Conservation (phyloP, 2,329 filamentous ascomycete species). For the Metarhizium guizhouense region DNA sequence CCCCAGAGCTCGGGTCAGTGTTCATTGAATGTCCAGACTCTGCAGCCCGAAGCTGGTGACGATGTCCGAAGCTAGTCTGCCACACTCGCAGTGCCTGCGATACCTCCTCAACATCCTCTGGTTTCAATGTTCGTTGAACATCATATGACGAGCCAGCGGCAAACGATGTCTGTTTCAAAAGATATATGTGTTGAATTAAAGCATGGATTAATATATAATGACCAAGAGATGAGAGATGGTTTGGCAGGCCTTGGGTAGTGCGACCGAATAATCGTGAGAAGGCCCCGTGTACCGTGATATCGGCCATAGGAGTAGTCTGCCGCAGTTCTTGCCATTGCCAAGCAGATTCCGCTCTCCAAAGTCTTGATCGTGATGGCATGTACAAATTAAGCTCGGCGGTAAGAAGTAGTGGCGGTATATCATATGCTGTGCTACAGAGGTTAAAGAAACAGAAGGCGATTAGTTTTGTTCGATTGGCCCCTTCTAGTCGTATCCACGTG, state of each 20-base stretch:
- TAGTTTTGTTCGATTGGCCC: slow-evolving; percentile 48
- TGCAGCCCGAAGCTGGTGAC: slow-evolving; percentile 40
- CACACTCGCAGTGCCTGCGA: slow-evolving; percentile 47
- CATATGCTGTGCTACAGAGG: slow-evolving; percentile 52
- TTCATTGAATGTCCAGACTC: slow-evolving; percentile 37
- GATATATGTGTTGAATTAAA: slow-evolving; percentile 62
- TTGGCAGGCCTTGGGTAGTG: slow-evolving; percentile 35
- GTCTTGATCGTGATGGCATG: slow-evolving; percentile 43
- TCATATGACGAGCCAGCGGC: slow-evolving; percentile 39
- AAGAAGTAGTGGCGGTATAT: slow-evolving; percentile 48
- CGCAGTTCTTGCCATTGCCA: slow-evolving; percentile 54
- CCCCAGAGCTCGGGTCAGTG: slow-evolving; percentile 43
- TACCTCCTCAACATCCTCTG: slow-evolving; percentile 48
- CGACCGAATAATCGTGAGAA: slow-evolving; percentile 47
- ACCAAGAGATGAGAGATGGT: slow-evolving; percentile 49
- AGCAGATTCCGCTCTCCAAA: slow-evolving; percentile 48
- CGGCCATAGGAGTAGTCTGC: slow-evolving; percentile 39
- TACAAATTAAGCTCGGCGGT: slow-evolving; percentile 49
- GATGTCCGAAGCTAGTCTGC: slow-evolving; percentile 50
- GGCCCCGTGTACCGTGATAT: slow-evolving; percentile 48
- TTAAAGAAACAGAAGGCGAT: slow-evolving; percentile 56
- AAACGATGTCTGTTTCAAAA: slow-evolving; percentile 55
- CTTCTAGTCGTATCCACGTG: slow-evolving; percentile 49
- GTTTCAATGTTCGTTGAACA: slow-evolving; percentile 38
- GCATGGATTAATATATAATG: slow-evolving; percentile 67